Base-by-base conservation (phyloP, 108 stramenopile genomes). In the Nitzschia putrida region DNA sequence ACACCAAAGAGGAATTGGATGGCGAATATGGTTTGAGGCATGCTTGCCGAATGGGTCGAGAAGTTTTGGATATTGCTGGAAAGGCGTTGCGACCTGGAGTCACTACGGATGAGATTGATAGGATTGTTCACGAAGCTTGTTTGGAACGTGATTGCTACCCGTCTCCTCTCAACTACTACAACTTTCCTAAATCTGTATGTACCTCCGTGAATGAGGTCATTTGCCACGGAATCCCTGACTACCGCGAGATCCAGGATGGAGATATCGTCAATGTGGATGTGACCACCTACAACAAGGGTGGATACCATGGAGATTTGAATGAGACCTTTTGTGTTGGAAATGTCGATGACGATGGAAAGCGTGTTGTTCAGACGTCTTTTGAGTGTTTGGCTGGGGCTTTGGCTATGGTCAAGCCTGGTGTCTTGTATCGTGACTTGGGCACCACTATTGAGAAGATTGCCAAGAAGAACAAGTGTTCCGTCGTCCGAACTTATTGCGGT, bases 251-350 rank as follows among this genome's bases (percentile, higher is more conserved):
- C 16, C 76, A 93, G 66, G 96, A 98, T 69, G 99, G 99, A 11
- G 80, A 99, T 72, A 97, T 99, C 69, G 90, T 99, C 58, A 98
- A 98, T 80, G 81, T 99, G 60, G 99, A 99, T 83, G 90, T 99
- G 18, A 95, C 97, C 7, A 85, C 88, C 0, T 99, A 95, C 83
- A 82, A 82, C 49, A 23, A 72, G 39, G 89, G 92, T 57, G 99
- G 98, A 26, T 97, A 88, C 71, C 98, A 99, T 74, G 98, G 96
- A 13, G 99, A 99, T 85, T 88, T 94, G 77, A 95, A 94, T 63
- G 97, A 98, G 73, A 99, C 97, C 29, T 98, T 97, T 70, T 76
- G 79, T 45, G 98, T 98, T 8, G 98, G 98, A 13, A 85, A 97
- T 14, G 93, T 92, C 24, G 96, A 96, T 71, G 88, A 67, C 22